Base-by-base conservation (phyloP, 176 grass and related monocot genomes). In the Carex parvula region DNA sequence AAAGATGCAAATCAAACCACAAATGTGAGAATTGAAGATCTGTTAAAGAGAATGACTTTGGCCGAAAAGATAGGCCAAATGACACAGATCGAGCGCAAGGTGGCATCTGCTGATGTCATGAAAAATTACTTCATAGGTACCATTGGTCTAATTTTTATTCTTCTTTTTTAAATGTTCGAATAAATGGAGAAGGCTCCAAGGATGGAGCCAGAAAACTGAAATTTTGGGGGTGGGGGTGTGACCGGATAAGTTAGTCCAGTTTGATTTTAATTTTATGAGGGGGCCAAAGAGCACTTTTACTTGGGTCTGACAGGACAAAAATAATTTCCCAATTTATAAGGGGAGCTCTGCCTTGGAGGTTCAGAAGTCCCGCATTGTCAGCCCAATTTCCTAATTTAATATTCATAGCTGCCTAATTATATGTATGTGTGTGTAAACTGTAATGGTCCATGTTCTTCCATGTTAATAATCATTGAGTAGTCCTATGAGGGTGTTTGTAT, bases 21-120 rank as follows among this genome's bases (percentile, higher is more conserved):
- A 77, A 94, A 93, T 86, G 87, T 30, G 32, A 88, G 95, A 67
- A 91, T 94, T 75, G 90, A 94, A 65, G 95, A 98, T 83, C 90
- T 98, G 74, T 67, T 94, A 67, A 81, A 77, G 41, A 91, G 92
- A 85, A 98, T 98, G 95, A 98, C 92, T 72, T 91, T 98, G 86
- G 90, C 92, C 46, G 95, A 98, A 89, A 98, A 94, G 79, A 94
- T 94, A 77, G 95, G 95, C 42, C 95, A 98, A 72, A 98, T 92
- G 92, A 94, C 88, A 33, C 95, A 98, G 89, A 94, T 98, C 18
- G 95, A 98, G 69, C 92, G 92, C 0, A 11, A 79, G 53, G 95
- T 93, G 72, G 95, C 95, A 58, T 98, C 92, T 42, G 84, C 89
- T 67, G 84, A 94, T 42, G 91, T 93, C 81, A 94, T 94, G 95